Conservation (phyloP, 495 filamentous ascomycete species). For the Aspergillus indologenus region DNA sequence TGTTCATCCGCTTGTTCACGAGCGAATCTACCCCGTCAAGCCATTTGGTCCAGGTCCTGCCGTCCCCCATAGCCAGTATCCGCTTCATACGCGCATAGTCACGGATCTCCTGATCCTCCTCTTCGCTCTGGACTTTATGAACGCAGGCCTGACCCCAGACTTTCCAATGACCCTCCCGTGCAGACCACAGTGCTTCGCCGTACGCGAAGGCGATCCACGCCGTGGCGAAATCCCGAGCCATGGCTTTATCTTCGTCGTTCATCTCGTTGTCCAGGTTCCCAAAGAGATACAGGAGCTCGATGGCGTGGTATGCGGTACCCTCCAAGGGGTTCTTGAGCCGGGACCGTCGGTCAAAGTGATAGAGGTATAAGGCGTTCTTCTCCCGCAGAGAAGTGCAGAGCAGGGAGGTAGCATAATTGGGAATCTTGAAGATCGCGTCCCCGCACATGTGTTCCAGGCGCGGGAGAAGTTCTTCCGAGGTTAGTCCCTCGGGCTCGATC, state of each 20-base stretch:
- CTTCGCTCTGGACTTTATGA: constrained; percentile 20
- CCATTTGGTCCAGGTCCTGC: constrained; percentile 23
- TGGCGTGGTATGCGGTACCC: constrained; percentile 32
- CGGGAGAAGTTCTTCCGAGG: constrained; percentile 12
- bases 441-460: constrained; percentile 32
- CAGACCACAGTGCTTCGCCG: constrained; percentile 23
- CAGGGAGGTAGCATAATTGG: constrained; percentile 21
- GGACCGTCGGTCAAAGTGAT: constrained; percentile 34
- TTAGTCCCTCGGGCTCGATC: constrained; percentile 10
- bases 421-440: constrained; percentile 31
- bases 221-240: constrained; percentile 25
- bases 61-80: constrained; percentile 22
- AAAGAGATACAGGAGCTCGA: constrained; percentile 32
- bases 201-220: constrained; percentile 32
- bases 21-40: constrained; percentile 24
- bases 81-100: constrained; percentile 24
- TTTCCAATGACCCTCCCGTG: constrained; percentile 20
- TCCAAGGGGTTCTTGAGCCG: constrained; percentile 25
- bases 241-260: constrained; percentile 17
- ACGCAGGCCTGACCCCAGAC: constrained; percentile 25
- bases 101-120: constrained; percentile 22
- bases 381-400: background rate
- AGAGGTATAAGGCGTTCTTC: constrained; percentile 11
- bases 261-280: constrained; percentile 27
- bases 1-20: constrained; percentile 26